Conservation (phyloP, 371 early-diverging fungal species). For the Rhizopus delemar region DNA sequence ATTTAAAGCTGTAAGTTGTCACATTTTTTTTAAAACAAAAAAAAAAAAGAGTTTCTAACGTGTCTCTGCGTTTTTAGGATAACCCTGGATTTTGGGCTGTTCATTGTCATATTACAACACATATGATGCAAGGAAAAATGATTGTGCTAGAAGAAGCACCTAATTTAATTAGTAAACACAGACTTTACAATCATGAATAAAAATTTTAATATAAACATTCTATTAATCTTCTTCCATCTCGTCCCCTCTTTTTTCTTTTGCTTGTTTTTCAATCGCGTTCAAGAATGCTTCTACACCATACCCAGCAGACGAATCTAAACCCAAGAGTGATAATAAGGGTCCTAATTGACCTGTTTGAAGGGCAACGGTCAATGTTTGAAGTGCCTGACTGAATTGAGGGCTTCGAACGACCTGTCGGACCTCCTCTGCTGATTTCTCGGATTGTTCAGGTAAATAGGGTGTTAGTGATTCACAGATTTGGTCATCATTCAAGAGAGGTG, state of each 20-base stretch:
- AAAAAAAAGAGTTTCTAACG: background rate
- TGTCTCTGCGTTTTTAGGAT: slow-evolving; percentile 20
- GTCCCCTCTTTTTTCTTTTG: slow-evolving; percentile 34
- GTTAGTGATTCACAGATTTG: slow-evolving; percentile 55
- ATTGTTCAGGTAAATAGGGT: slow-evolving; percentile 62
- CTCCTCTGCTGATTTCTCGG: slow-evolving; percentile 46
- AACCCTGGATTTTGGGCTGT: slow-evolving; percentile 56
- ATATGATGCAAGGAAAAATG: slow-evolving; percentile 54
- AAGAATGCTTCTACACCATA: slow-evolving; percentile 69
- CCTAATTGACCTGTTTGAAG: slow-evolving; percentile 71
- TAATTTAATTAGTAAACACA: slow-evolving; percentile 28
- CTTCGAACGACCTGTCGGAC: slow-evolving; percentile 60
- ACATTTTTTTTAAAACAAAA: background rate
- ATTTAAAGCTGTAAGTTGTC: slow-evolving; percentile 34
- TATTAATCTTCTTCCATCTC: slow-evolving; percentile 29
- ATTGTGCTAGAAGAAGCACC: slow-evolving; percentile 44
- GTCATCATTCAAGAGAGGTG: slow-evolving; percentile 57
- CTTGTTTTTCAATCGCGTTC: slow-evolving; percentile 62
- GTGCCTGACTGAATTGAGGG: slow-evolving; percentile 72
- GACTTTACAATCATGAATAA: slow-evolving; percentile 15
- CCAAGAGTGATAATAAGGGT: slow-evolving; percentile 64
- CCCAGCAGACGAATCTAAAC: slow-evolving; percentile 62
- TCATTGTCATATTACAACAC: slow-evolving; percentile 54
- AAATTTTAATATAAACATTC: slow-evolving; percentile 5
- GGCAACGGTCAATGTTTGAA: slow-evolving; percentile 61